phyloP scores from a whole-genome alignment of 768 basidiomycete species.

The Phylloporus rhodoxanthus region DNA sequence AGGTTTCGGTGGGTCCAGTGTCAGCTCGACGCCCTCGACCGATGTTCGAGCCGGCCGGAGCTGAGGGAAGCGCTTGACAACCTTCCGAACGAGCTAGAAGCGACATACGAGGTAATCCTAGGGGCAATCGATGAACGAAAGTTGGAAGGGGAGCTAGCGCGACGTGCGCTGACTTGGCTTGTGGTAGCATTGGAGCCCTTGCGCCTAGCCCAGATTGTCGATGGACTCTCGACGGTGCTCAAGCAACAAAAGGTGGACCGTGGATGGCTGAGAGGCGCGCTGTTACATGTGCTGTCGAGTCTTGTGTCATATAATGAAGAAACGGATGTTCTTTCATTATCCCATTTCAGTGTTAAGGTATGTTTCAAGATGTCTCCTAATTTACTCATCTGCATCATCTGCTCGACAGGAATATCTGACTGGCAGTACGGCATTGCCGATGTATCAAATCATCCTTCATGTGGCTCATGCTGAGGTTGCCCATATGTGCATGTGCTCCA shows the following conservation, averaged over 20 bases:
- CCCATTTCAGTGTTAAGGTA: neutral
- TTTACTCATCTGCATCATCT: neutral
- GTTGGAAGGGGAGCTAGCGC: neutral
- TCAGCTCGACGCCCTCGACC: neutral
- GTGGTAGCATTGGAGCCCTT: neutral
- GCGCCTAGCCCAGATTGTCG: neutral
- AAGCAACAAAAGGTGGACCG: neutral
- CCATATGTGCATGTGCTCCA: too few relatives aligned
- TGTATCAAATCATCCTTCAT: too few relatives aligned
- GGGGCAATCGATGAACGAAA: neutral
- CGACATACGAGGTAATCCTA: constrained; percentile 2
- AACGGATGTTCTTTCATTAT: neutral
- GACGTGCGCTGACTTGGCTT: neutral
- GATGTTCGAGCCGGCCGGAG: neutral
- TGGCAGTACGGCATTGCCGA: too few relatives aligned
- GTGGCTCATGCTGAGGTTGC: too few relatives aligned
- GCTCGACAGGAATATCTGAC: neutral
- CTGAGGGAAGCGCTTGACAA: neutral
- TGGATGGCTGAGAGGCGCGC: neutral
- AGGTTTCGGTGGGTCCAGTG: constrained; percentile 7
- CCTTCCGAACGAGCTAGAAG: neutral
- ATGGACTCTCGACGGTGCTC: neutral
- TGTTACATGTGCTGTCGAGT: neutral
- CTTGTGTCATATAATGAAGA: neutral
- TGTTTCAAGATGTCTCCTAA: too few relatives aligned